Evolutionary conservation across 805 yeast genomes (phyloP).

Genomic region (Scheffersomyces lignosus): DNA sequence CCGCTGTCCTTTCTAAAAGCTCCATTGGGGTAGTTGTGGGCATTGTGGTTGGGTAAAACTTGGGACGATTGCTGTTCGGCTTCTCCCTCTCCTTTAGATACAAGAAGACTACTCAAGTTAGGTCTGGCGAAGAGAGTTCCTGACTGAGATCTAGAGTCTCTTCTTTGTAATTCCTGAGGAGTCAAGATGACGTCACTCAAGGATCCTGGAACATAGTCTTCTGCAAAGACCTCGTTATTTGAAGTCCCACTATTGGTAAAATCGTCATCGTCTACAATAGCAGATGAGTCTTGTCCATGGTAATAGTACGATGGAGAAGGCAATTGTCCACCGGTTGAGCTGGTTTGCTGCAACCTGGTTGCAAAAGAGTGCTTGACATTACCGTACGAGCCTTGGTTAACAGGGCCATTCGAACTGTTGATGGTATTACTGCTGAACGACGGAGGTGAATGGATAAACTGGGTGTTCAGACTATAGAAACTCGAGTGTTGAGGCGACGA

Average conservation of each 20-base stretch:
- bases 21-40: conserved; percentile 6
- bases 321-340: conserved; percentile 2
- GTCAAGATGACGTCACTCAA: conserved; percentile 74
- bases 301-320: conserved; percentile 11
- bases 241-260: conserved; percentile 18
- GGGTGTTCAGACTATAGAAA: conserved; percentile 1
- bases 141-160: conserved; percentile 63
- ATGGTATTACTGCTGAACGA: not conserved
- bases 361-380: conserved; percentile 1
- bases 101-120: conserved; percentile 14
- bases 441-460: conserved; percentile 4
- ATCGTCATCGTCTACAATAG: conserved; percentile 39
- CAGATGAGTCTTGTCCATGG: conserved; percentile 13
- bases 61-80: not conserved
- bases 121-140: conserved; percentile 43
- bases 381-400: too few species aligned
- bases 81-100: not conserved
- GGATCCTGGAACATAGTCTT: conserved; percentile 81
- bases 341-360: not conserved
- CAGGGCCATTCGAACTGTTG: not conserved
- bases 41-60: conserved; percentile 4
- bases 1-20: conserved; percentile 8
- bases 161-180: conserved; percentile 68
- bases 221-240: conserved; percentile 44
- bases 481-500: not conserved